A percentile compares a stretch with the other conserved stretches of the same genome.
Evolutionary conservation across 805 yeast genomes (phyloP).

Genomic region (Citeromyces matritensis): DNA sequence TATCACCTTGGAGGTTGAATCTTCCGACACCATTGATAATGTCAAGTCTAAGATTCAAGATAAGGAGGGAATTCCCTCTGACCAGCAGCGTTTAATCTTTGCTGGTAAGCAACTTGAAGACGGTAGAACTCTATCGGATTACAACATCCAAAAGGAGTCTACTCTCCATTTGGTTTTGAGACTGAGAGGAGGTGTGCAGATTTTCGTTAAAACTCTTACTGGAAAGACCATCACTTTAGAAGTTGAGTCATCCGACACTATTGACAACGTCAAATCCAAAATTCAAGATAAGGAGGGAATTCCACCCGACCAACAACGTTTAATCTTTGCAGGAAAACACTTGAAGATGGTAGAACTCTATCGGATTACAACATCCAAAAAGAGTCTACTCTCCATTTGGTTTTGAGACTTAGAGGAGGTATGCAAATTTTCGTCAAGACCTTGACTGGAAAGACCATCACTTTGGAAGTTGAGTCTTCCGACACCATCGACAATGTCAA

Average conservation of each 20-base stretch:
- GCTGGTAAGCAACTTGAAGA: slow-evolving; percentile 29
- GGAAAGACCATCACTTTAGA: slow-evolving; percentile 94
- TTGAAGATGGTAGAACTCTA: slow-evolving; percentile 69
- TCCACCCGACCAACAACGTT: slow-evolving; percentile 25
- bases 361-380: slow-evolving; percentile 55
- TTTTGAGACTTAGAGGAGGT: slow-evolving; percentile 24
- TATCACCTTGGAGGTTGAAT: slow-evolving; percentile 80
- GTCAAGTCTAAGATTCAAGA: slow-evolving; percentile 26
- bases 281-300: slow-evolving; percentile 26
- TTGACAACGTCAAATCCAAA: slow-evolving; percentile 25
- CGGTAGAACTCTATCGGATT: slow-evolving; percentile 92
- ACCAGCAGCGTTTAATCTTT: slow-evolving; percentile 23
- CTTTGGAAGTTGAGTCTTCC: slow-evolving; percentile 36
- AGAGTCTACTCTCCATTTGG: slow-evolving; percentile 22
- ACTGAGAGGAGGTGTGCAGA: slow-evolving; percentile 38
- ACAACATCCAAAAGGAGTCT: slow-evolving; percentile 27
- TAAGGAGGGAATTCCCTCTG: slow-evolving; percentile 26
- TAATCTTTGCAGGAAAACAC: slow-evolving; percentile 27
- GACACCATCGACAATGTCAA: slow-evolving; percentile 28
- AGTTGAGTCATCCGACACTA: slow-evolving; percentile 38
- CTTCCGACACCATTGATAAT: slow-evolving; percentile 26
- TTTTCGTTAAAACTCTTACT: slow-evolving; percentile 72
- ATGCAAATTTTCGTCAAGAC: slow-evolving; percentile 91
- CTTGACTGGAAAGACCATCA: slow-evolving; percentile 80
- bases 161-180: slow-evolving; percentile 19